Percentiles rank a stretch among this genome's conserved stretches.
Evolutionary conservation across 73 alveolate genomes (phyloP).

Genomic region (Durusdinium trenchii): DNA sequence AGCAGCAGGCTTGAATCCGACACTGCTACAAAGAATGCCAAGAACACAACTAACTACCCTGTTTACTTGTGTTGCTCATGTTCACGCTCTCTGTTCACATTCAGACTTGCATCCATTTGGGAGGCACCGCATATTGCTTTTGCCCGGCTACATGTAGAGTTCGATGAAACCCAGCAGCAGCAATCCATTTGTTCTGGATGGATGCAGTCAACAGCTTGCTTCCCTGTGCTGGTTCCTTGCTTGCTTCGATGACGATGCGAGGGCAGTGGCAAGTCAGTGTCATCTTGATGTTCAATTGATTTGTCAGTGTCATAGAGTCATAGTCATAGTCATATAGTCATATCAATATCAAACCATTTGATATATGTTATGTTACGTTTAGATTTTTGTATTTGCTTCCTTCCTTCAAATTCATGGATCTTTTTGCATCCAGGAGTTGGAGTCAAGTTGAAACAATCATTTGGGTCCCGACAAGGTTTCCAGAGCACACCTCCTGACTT

Average conservation of each 20-base stretch:
- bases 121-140: neutral
- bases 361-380: neutral
- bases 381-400: neutral
- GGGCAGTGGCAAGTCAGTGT: neutral
- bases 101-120: no score
- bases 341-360: neutral
- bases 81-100: no score
- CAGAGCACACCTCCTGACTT: neutral
- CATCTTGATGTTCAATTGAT: neutral
- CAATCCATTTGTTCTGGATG: neutral
- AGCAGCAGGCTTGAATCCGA: no score
- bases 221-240: neutral
- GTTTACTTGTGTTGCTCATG: no score
- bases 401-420: no score
- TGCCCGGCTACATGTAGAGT: neutral
- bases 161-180: neutral
- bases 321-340: neutral
- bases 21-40: no score
- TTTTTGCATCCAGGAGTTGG: no score
- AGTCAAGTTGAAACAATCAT: neutral
- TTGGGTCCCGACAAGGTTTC: neutral
- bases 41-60: no score
- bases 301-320: neutral
- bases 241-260: neutral
- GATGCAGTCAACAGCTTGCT: neutral